Conservation (phyloP, 495 filamentous ascomycete species). For the Annulohypoxylon bovei region DNA sequence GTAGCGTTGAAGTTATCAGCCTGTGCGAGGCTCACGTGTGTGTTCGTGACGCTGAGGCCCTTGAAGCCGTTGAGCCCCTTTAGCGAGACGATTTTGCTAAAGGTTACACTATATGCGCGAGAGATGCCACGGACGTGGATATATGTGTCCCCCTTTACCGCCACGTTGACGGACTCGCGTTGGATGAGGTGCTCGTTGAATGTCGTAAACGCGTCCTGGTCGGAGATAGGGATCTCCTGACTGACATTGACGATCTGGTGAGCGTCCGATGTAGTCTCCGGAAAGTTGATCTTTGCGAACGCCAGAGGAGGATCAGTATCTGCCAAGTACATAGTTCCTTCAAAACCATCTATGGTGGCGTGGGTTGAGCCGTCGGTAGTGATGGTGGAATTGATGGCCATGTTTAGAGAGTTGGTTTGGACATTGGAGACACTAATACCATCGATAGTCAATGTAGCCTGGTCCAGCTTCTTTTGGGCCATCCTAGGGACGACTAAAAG, state of each 20-base stretch:
- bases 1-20: slow-evolving; percentile 72
- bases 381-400: slow-evolving; percentile 66
- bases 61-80: slow-evolving; percentile 59
- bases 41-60: slow-evolving; percentile 66
- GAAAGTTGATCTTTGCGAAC: slow-evolving; percentile 62
- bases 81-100: slow-evolving; percentile 55
- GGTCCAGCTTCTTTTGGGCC: slow-evolving; percentile 73
- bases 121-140: slow-evolving; percentile 53
- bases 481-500: slow-evolving; percentile 78
- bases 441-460: slow-evolving; percentile 69
- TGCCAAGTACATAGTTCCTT: slow-evolving; percentile 60
- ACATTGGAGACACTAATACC: slow-evolving; percentile 68
- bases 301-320: slow-evolving; percentile 65
- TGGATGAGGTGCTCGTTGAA: slow-evolving; percentile 66
- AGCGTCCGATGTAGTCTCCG: slow-evolving; percentile 62
- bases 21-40: slow-evolving; percentile 58
- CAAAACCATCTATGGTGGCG: slow-evolving; percentile 54
- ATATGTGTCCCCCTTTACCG: slow-evolving; percentile 52
- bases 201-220: slow-evolving; percentile 67
- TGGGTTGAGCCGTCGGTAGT: slow-evolving; percentile 62
- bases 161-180: slow-evolving; percentile 51
- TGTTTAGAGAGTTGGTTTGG: slow-evolving; percentile 62
- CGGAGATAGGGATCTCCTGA: slow-evolving; percentile 63
- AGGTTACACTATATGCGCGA: slow-evolving; percentile 50
- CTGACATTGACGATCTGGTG: slow-evolving; percentile 67